phyloP scores from a whole-genome alignment of 179 eudicot genomes.

The Patellifolia procumbens region DNA sequence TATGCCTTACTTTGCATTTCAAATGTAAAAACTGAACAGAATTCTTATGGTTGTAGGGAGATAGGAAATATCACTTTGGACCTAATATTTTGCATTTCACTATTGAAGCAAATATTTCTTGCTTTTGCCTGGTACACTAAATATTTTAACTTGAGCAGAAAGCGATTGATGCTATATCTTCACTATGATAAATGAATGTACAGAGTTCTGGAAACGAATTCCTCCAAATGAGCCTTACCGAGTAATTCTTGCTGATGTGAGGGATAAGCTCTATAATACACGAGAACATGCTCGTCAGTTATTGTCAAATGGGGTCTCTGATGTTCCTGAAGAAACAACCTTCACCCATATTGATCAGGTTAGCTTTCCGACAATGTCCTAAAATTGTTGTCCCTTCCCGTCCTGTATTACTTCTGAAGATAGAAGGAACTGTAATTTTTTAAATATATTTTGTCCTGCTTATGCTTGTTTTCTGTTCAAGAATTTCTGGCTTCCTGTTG shows the following conservation, averaged over 20 bases:
- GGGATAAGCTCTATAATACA: constrained; percentile 80
- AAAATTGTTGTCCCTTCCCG: not conserved
- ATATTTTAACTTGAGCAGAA: not conserved
- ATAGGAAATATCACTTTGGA: too few species aligned
- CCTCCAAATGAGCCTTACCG: constrained; percentile 94
- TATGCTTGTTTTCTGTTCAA: not conserved
- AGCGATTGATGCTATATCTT: not conserved
- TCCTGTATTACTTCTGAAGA: not conserved
- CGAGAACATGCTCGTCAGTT: constrained; percentile 86
- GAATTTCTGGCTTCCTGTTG: not conserved
- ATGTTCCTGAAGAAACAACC: constrained; percentile 67
- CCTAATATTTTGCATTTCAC: not conserved
- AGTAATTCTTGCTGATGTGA: constrained; percentile 83
- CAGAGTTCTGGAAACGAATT: constrained; percentile 74
- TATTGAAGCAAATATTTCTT: constrained; percentile 8
- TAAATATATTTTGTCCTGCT: too few species aligned
- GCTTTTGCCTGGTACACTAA: not conserved
- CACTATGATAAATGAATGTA: constrained; percentile 30
- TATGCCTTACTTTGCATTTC: constrained; percentile 29
- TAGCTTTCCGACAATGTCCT: constrained; percentile 6
- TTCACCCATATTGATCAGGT: constrained; percentile 78
- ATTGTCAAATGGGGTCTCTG: constrained; percentile 63
- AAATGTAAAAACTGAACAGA: not conserved
- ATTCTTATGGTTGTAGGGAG: not conserved
- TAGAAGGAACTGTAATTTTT: not conserved